phyloP scores from a whole-genome alignment of 2,329 filamentous ascomycete species.

The Sporothrix variecibatus region DNA sequence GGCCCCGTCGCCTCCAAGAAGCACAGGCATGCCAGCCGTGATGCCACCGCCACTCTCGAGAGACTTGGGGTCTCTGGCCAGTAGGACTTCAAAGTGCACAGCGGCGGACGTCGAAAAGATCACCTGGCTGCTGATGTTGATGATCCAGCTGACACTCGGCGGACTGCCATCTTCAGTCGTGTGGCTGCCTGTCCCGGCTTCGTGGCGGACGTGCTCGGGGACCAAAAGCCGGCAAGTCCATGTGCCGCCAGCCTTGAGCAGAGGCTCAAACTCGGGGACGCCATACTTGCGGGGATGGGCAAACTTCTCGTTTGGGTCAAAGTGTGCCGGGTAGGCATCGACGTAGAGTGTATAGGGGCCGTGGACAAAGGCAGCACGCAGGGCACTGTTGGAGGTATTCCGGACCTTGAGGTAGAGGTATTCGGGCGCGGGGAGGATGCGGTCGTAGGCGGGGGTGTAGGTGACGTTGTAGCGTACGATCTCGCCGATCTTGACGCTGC shows the following conservation, averaged over 20 bases:
- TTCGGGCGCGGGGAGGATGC: constrained; percentile 82
- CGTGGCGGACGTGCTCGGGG: constrained; percentile 73
- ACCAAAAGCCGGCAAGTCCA: constrained; percentile 82
- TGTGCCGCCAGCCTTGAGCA: constrained; percentile 88
- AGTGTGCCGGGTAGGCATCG: constrained; percentile 79
- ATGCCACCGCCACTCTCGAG: constrained; percentile 60
- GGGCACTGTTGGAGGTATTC: constrained; percentile 85
- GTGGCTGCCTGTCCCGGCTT: constrained; percentile 56
- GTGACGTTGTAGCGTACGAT: constrained; percentile 89
- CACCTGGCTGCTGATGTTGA: constrained; percentile 90
- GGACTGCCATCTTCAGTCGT: constrained; percentile 29
- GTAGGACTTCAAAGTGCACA: constrained; percentile 82
- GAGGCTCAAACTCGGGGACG: constrained; percentile 89
- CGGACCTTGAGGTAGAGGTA: constrained; percentile 83
- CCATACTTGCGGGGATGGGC: constrained; percentile 70
- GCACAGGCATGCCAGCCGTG: constrained; percentile 41
- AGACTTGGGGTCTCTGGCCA: constrained; percentile 84
- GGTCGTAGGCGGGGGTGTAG: constrained; percentile 85
- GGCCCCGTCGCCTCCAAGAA: constrained; percentile 42
- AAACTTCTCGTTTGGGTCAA: constrained; percentile 79
- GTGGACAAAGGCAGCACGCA: constrained; percentile 94
- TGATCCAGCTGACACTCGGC: constrained; percentile 75
- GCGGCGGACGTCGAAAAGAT: constrained; percentile 88
- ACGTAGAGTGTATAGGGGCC: constrained; percentile 91
- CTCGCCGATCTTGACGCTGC: constrained; percentile 91